Evolutionary conservation across 2,329 filamentous ascomycete genomes (phyloP).

Genomic region (Monilinia vaccinii-corymbosi): DNA sequence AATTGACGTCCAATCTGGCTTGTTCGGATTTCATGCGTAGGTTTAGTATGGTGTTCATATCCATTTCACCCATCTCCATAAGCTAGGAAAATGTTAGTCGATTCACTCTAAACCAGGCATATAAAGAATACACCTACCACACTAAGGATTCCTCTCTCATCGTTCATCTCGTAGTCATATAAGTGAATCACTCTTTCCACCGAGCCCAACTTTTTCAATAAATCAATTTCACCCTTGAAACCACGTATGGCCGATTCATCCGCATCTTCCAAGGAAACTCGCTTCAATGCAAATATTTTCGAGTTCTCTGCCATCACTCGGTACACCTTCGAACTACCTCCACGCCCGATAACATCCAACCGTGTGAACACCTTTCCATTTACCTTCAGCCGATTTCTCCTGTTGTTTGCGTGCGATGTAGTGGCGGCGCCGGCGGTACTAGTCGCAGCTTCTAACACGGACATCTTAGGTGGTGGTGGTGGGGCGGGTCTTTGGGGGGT

Average conservation of each 20-base stretch:
- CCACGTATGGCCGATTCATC: conserved; percentile 77
- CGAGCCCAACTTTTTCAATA: conserved; percentile 70
- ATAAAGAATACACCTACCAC: conserved; percentile 46
- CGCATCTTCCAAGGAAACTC: conserved; percentile 81
- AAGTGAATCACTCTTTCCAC: conserved; percentile 87
- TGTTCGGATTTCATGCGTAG: conserved; percentile 63
- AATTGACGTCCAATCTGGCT: conserved; percentile 73
- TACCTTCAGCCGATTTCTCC: conserved; percentile 73
- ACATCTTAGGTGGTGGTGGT: conserved; percentile 93
- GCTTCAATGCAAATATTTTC: conserved; percentile 88
- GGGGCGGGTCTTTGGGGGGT: conserved; percentile 70
- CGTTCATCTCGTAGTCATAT: conserved; percentile 88
- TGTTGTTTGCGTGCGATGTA: conserved; percentile 57
- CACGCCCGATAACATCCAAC: conserved; percentile 82
- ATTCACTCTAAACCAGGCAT: not conserved
- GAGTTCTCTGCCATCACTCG: conserved; percentile 95
- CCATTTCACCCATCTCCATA: conserved; percentile 95
- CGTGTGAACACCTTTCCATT: conserved; percentile 89
- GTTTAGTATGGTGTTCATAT: conserved; percentile 78
- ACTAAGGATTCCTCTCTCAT: conserved; percentile 79
- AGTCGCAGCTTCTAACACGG: conserved; percentile 84
- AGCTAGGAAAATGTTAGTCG: conserved; percentile 42
- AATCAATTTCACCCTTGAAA: conserved; percentile 91
- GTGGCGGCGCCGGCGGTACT: conserved; percentile 71
- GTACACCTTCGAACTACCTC: conserved; percentile 90